Evolutionary conservation across 352 stramenopile genomes (phyloP), one percentile per base, ranked within the genome.

Genomic region (Peronospora tabacina): DNA sequence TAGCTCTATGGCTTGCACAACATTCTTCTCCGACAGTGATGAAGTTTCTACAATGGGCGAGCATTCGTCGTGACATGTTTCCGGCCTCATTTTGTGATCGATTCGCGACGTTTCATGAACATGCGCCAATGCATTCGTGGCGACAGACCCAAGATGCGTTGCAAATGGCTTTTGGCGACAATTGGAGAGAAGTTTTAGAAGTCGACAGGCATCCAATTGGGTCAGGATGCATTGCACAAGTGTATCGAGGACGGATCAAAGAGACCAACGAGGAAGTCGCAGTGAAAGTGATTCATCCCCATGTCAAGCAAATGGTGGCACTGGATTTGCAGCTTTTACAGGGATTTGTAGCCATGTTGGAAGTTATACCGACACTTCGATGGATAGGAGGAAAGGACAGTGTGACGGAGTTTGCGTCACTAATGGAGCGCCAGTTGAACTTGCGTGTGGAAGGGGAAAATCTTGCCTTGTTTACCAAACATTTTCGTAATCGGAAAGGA

Each of bases 21-120:
- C 66, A 52, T 34, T 75, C 75, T 44, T 96, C 93, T 11, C 95
- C 95, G 1, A 80, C 84, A 4, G 87, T 97, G 55, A 91, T 97
- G 66, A 98, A 98, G 71, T 90, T 98, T 40, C 73, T 90, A 33
- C 95, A 98, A 69, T 98, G 95, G 95, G 87, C 90, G 1, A 94
- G 89, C 20, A 97, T 90, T 15, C 75, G 95, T 10, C 78, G 90
- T 15, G 95, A 98, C 61, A 79, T 98, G 48, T 98, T 98, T 48
- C 87, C 91, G 1, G 63, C 75, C 8, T 61, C 74, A 0, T 78
- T 97, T 17, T 98, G 91, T 58, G 82, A 97, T 66, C 77, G 82
- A 44, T 90, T 98, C 28, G 74, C 83, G 33, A 49, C 55, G 20
- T 86, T 98, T 45, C 95, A 98, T 48, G 88, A 96, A 58, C 55